Evolutionary conservation across 1,139 yeast genomes (phyloP), one percentile per base, ranked within the genome.

Genomic region (Pichia terricola): DNA sequence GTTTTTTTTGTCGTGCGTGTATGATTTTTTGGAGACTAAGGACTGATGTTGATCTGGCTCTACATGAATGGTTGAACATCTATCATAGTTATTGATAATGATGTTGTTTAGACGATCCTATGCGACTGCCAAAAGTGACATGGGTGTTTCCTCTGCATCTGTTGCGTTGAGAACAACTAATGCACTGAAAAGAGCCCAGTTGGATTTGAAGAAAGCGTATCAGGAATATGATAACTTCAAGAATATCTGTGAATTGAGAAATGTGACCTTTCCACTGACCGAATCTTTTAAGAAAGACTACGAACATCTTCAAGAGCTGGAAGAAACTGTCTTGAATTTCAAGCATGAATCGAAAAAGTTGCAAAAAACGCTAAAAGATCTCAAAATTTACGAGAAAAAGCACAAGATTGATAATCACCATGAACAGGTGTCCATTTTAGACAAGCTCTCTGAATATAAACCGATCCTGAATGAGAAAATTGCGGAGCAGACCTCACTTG

Each of bases 401-500:
- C 38, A 41, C 9, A 40, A 42, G 6, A 40, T 32, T 25, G 48
- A 45, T 26, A 40, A 44, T 11, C 32, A 37, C 4, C 26, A 35
- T 11, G 41, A 40, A 25, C 49, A 47, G 35, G 43, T 39, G 8
- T 39, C 38, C 5, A 22, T 55, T 3, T 35, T 55, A 7, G 48
- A 48, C 4, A 40, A 45, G 37, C 40, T 59, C 16, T 37, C 54
- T 3, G 40, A 39, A 16, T 39, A 49, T 16, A 60, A 60, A 45
- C 59, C 58, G 5, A 40, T 45, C 3, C 51, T 62, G 33, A 52
- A 53, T 4, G 50, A 56, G 43, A 53, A 2, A 53, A 61, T n/a
- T 58, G 75, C 26, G 22, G 25, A 26, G 30, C 42, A 40, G 16
- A 59, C 61, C 9, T 58, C 57, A 1, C 55, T 70, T 26, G 76